phyloP scores from a whole-genome alignment of 2,329 filamentous ascomycete species.

The Hypoxylon sp. region DNA sequence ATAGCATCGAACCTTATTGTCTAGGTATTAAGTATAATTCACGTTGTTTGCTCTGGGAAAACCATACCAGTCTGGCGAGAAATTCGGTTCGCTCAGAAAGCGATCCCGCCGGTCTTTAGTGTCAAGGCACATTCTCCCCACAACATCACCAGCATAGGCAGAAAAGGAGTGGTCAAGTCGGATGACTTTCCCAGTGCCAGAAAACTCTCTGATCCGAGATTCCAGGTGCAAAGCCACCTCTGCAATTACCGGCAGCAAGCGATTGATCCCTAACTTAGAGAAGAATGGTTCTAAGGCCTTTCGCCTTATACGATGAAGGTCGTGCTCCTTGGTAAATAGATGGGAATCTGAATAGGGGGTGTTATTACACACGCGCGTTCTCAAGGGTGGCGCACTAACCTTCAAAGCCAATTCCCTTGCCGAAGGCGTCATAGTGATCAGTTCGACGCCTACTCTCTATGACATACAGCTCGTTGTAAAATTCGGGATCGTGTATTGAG shows the following conservation, averaged over 20 bases:
- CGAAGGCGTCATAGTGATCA: constrained; percentile 41
- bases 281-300: constrained; percentile 43
- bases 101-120: constrained; percentile 33
- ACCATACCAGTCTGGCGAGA: constrained; percentile 46
- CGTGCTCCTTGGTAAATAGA: constrained; percentile 41
- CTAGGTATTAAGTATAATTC: constrained; percentile 9
- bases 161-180: constrained; percentile 42
- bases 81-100: constrained; percentile 45
- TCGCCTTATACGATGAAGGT: constrained; percentile 40
- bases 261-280: constrained; percentile 34
- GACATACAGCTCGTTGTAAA: constrained; percentile 40
- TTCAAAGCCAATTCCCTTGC: constrained; percentile 42
- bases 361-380: constrained; percentile 1
- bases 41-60: too few relatives aligned
- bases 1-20: constrained; percentile 40
- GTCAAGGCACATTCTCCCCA: constrained; percentile 42
- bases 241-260: constrained; percentile 35
- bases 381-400: constrained; percentile 22
- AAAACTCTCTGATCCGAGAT: constrained; percentile 33
- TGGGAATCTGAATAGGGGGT: constrained; percentile 26
- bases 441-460: constrained; percentile 35
- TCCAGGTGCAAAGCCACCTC: constrained; percentile 39
- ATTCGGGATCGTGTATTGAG: constrained; percentile 45
- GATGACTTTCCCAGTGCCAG: constrained; percentile 32
- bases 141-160: constrained; percentile 40